phyloP scores from a whole-genome alignment of 2,329 filamentous ascomycete genomes.

The Penicillium sclerotiorum region DNA sequence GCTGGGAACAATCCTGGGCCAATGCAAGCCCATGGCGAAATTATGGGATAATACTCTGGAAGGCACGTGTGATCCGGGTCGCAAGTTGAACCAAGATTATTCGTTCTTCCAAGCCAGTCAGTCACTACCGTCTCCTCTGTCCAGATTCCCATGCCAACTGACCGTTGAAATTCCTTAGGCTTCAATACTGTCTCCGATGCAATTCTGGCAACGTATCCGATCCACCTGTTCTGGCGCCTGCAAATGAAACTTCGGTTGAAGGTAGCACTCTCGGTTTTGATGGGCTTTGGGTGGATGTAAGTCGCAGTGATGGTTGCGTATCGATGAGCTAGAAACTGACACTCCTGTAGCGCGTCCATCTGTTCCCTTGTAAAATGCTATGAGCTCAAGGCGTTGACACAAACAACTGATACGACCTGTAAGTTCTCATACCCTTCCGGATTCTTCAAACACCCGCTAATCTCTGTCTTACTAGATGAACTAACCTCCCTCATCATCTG shows the following conservation, averaged over 20 bases:
- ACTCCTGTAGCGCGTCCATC: constrained; percentile 14
- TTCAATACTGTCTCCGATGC: background rate
- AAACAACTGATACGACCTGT: constrained; percentile 20
- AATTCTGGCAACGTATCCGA: background rate
- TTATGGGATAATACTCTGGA: constrained; percentile 21
- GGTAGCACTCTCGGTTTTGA: background rate
- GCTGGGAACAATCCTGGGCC: constrained; percentile 19
- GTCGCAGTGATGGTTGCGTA: background rate
- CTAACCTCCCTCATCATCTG: constrained; percentile 21
- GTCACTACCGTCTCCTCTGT: too few relatives aligned
- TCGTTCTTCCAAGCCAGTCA: constrained; percentile 5
- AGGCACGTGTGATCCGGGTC: constrained; percentile 18
- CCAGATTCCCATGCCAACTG: background rate
- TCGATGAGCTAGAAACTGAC: background rate
- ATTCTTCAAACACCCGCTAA: background rate
- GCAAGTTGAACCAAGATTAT: constrained; percentile 14
- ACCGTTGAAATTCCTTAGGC: background rate
- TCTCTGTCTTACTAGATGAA: constrained; percentile 8
- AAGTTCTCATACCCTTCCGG: background rate
- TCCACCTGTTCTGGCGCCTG: background rate
- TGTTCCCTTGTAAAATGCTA: constrained; percentile 24
- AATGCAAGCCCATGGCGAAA: constrained; percentile 25
- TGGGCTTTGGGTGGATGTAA: background rate
- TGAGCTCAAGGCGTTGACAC: constrained; percentile 16
- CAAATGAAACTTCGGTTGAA: background rate